Evolutionary conservation across 768 basidiomycete species (phyloP).

Genomic region (Hortiboletus campestris): DNA sequence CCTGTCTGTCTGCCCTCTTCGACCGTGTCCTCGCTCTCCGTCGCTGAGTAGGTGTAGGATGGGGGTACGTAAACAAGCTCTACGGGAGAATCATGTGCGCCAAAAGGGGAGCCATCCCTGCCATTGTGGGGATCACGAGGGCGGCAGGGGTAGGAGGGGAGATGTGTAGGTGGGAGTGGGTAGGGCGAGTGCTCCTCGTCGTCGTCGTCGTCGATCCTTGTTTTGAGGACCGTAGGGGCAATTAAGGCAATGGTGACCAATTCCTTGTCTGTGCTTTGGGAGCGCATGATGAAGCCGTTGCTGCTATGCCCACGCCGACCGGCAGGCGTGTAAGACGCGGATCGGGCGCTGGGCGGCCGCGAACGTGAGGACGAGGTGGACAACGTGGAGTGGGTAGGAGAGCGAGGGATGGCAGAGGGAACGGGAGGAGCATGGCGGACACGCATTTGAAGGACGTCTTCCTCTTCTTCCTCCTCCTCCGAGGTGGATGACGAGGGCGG

Average conservation of each 20-base stretch:
- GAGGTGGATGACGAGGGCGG: slow-evolving; percentile 35
- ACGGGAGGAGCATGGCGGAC: slow-evolving; percentile 27
- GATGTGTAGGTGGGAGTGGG: slow-evolving; percentile 10
- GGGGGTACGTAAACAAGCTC: slow-evolving; percentile 73
- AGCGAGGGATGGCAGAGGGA: slow-evolving; percentile 27
- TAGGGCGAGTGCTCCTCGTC: slow-evolving; percentile 17
- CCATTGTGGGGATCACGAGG: slow-evolving; percentile 2
- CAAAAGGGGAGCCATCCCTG: slow-evolving; percentile 14
- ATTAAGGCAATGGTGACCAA: slow-evolving; percentile 71
- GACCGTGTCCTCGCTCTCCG: slow-evolving; percentile 18
- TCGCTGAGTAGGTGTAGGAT: slow-evolving; percentile 27
- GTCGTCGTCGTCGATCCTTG: slow-evolving; percentile 53
- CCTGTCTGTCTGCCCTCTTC: slow-evolving; percentile 19
- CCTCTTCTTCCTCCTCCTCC: slow-evolving; percentile 45
- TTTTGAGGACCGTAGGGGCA: slow-evolving; percentile 85
- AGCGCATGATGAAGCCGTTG: slow-evolving; percentile 43
- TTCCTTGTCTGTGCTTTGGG: slow-evolving; percentile 41
- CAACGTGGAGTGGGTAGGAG: slow-evolving; percentile 40
- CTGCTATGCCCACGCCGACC: slow-evolving; percentile 32
- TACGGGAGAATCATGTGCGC: slow-evolving; percentile 49
- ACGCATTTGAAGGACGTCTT: slow-evolving; percentile 68
- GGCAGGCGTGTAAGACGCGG: slow-evolving; percentile 19
- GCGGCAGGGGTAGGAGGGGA: slow-evolving; percentile 8
- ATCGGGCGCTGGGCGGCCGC: slow-evolving; percentile 31
- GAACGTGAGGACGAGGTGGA: slow-evolving; percentile 25